A percentile compares a stretch with the other conserved stretches of the same genome.
Evolutionary conservation across 2,329 filamentous ascomycete genomes (phyloP).

Genomic region (Magnaporthiopsis poae): DNA sequence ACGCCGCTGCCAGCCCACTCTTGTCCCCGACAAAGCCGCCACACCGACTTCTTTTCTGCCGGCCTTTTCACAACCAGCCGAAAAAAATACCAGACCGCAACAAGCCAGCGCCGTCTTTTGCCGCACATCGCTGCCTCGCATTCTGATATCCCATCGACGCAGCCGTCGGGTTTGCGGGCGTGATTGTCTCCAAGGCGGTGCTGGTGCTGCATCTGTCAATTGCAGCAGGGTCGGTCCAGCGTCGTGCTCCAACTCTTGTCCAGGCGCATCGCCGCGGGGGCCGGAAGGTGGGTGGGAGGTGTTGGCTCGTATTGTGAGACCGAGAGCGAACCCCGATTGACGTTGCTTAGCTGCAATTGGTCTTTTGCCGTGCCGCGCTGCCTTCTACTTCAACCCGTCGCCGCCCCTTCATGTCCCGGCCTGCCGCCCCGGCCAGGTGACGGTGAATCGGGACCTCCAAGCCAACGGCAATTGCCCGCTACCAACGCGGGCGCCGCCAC

Average conservation of each 20-base stretch:
- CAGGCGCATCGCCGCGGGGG: background rate
- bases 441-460: background rate
- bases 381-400: too few relatives aligned
- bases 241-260: background rate
- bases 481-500: constrained; percentile 16
- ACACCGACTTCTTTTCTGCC: background rate
- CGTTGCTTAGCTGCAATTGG: background rate
- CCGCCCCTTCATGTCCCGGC: background rate
- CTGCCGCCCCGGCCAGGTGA: background rate
- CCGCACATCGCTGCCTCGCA: background rate
- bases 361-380: background rate
- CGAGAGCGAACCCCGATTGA: background rate
- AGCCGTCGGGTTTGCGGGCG: background rate
- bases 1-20: background rate
- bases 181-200: background rate
- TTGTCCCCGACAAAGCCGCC: background rate
- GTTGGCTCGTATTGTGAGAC: background rate
- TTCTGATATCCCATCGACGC: background rate
- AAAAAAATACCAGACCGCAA: background rate
- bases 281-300: background rate
- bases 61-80: background rate
- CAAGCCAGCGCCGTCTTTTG: background rate
- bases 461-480: background rate
- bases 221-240: background rate
- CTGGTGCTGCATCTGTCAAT: background rate